phyloP scores from a whole-genome alignment of 2,329 filamentous ascomycete genomes.

The Fusarium circinatum region DNA sequence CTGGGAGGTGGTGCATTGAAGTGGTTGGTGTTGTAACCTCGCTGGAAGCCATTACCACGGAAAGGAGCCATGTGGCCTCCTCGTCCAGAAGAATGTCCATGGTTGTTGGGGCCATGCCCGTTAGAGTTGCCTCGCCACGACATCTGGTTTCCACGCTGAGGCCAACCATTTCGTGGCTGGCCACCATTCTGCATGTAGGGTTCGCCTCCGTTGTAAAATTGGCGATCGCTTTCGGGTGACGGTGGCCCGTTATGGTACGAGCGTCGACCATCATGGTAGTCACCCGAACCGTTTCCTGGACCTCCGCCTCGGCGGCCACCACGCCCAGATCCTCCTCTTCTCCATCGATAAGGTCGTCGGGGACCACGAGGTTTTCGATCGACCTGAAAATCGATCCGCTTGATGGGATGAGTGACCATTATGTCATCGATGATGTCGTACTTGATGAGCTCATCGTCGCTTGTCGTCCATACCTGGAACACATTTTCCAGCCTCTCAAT shows the following conservation, averaged over 20 bases:
- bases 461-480: conserved; percentile 77
- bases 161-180: conserved; percentile 2
- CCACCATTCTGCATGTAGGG: background rate
- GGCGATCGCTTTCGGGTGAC: conserved; percentile 18
- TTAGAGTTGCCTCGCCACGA: conserved; percentile 29
- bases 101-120: background rate
- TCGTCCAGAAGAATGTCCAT: background rate
- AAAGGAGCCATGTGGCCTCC: conserved; percentile 15
- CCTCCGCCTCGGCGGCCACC: conserved; percentile 29
- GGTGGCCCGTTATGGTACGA: conserved; percentile 3
- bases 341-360: conserved; percentile 41
- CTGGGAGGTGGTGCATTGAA: conserved; percentile 5
- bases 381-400: conserved; percentile 71
- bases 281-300: background rate
- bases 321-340: conserved; percentile 39
- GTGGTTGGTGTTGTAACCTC: background rate
- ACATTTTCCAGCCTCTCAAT: conserved; percentile 66
- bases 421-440: conserved; percentile 66
- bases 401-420: conserved; percentile 75
- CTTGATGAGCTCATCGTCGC: conserved; percentile 65
- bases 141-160: conserved; percentile 4
- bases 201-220: conserved; percentile 2
- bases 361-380: conserved; percentile 56
- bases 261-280: background rate
- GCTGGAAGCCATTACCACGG: conserved; percentile 17